Conservation (phyloP, 768 basidiomycete genomes). For the Artomyces pyxidatus region DNA sequence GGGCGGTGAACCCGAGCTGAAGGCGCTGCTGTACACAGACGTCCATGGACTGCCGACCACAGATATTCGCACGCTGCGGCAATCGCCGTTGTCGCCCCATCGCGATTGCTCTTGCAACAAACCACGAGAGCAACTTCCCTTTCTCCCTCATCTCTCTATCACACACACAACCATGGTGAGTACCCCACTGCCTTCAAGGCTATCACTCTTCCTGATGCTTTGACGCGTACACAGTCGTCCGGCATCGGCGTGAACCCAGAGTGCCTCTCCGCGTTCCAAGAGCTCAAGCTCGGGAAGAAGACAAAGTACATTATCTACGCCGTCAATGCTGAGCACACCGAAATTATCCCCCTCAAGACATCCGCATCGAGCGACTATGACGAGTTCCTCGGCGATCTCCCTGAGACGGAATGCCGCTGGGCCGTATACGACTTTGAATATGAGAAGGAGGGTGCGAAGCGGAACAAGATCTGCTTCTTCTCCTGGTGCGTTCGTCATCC, state of each 20-base stretch:
- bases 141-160: too few species aligned
- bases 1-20: too few species aligned
- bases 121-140: too few species aligned
- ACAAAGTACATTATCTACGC: constrained; percentile 79
- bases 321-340: constrained; percentile 50
- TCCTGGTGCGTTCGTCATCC: constrained; percentile 51
- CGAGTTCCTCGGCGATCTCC: constrained; percentile 64
- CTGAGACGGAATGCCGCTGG: constrained; percentile 71
- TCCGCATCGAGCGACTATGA: constrained; percentile 51
- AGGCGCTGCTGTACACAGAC: too few species aligned
- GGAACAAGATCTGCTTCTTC: constrained; percentile 81
- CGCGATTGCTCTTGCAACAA: too few species aligned
- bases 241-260: constrained; percentile 52
- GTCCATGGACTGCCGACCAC: too few species aligned
- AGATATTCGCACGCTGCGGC: too few species aligned
- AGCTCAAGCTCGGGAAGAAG: constrained; percentile 71
- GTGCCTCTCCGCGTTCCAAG: constrained; percentile 56
- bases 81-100: too few species aligned
- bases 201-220: too few species aligned
- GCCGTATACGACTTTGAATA: constrained; percentile 90
- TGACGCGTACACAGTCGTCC: too few species aligned
- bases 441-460: constrained; percentile 62
- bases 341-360: constrained; percentile 74
- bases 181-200: too few species aligned
- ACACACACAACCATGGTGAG: too few species aligned